Evolutionary conservation across 2,329 filamentous ascomycete genomes (phyloP), one percentile per base, ranked within the genome.

Genomic region (Fusarium torulosum): DNA sequence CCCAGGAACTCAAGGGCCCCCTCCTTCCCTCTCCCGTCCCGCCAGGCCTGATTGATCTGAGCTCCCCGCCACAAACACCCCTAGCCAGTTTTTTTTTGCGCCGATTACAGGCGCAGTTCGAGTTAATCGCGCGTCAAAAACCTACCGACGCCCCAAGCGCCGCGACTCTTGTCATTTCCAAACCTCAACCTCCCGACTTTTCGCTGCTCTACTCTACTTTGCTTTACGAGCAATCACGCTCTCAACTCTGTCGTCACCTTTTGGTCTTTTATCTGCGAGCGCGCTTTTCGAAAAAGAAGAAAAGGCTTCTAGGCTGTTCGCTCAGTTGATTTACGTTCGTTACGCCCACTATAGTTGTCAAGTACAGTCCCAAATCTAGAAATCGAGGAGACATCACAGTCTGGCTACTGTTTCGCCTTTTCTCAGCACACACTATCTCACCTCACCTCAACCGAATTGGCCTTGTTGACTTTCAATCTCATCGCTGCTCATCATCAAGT

Each of bases 41-140:
- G 21, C 35, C 40, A 57, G 63, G 53, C 66, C 55, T 41, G 59
- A 63, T 27, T 71, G 71, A 71, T 73, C 71, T 72, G 67, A 73
- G 71, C 71, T 73, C 65, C 71, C 71, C 63, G 71, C 71, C 71
- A 69, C 64, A 65, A 67, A 63, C 67, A 61, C 59, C 54, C 58
- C 63, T 52, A 58, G 67, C 62, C 62, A 59, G 53, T 55, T 62
- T 74, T 67, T 67, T 70, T 65, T 53, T 68, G 59, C 59, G 57
- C 64, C 67, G 62, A 62, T 56, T 67, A 74, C 73, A 73, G 73
- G 63, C 73, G 72, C 73, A 72, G 56, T 71, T 58, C 31, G 46
- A 58, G 37, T 74, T 75, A 75, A 75, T 75, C 73, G 73, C 73
- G 73, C 73, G 73, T 72, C 72, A 76, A 75, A 71, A 71, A 65